These are phyloP conservation scores for Sechiopsis laciniata DNA, from an alignment of 306 rosid genomes.

Conservation along the genomic window DNA sequence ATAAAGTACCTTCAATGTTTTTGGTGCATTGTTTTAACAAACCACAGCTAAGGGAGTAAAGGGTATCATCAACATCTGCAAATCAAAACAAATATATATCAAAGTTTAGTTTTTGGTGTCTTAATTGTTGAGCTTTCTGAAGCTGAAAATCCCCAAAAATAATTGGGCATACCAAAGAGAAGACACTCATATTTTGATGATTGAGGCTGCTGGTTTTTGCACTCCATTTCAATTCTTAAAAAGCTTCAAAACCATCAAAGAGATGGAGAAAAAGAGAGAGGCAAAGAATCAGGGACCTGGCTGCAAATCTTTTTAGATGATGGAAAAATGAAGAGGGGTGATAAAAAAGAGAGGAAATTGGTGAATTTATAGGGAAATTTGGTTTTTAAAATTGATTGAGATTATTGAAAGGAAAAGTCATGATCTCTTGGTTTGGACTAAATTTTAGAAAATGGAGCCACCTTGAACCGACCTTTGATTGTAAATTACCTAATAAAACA, in stretches of 20 bases:
- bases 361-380: not conserved
- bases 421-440: not conserved
- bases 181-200: conserved; percentile 60
- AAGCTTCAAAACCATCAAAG: not conserved
- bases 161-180: conserved; percentile 48
- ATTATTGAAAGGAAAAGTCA: conserved; percentile 11
- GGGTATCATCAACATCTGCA: conserved; percentile 89
- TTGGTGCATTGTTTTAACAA: conserved; percentile 43
- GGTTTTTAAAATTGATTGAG: not conserved
- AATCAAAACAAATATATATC: not conserved
- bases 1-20: conserved; percentile 55
- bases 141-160: not conserved
- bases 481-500: not conserved
- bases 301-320: not conserved
- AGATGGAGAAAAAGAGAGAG: not conserved
- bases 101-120: not conserved
- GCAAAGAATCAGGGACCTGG: not conserved
- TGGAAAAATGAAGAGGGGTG: not conserved
- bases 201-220: conserved; percentile 35
- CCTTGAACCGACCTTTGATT: conserved; percentile 8
- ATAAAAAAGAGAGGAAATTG: not conserved
- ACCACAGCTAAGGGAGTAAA: conserved; percentile 67
- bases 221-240: conserved; percentile 43
- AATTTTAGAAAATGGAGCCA: not conserved
- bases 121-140: not conserved